Evolutionary conservation across 495 filamentous ascomycete genomes (phyloP).

Genomic region (Lindgomyces ingoldianus): DNA sequence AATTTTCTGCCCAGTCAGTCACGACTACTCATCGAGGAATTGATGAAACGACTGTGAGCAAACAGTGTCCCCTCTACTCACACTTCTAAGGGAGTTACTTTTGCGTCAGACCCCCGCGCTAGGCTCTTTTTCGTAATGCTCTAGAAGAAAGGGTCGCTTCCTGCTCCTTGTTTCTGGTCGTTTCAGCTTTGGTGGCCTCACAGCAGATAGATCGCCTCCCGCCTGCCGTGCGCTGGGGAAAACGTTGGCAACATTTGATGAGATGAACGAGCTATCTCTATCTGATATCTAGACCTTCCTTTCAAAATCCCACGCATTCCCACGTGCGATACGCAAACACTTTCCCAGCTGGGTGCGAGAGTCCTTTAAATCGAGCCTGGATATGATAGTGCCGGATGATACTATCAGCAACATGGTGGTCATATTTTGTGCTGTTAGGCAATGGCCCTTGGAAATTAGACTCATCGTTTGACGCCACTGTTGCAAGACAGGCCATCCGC

Average conservation of each 20-base stretch:
- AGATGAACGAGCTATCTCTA: not conserved
- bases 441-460: not conserved
- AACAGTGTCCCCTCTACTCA: constrained; percentile 16
- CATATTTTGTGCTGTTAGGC: not conserved
- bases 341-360: not conserved
- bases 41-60: not conserved
- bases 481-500: constrained; percentile 15
- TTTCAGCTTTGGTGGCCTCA: not conserved
- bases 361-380: not conserved
- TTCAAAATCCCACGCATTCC: constrained; percentile 4
- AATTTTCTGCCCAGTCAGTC: too few species aligned
- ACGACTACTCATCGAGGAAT: constrained; percentile 2
- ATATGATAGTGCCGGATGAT: not conserved
- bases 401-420: too few species aligned
- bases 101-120: constrained; percentile 33
- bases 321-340: not conserved
- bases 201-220: constrained; percentile 15
- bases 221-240: constrained; percentile 20
- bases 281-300: not conserved
- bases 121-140: constrained; percentile 28
- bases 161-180: constrained; percentile 28
- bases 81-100: constrained; percentile 19
- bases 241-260: not conserved
- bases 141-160: constrained; percentile 34
- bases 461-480: constrained; percentile 27